Evolutionary conservation across 202 grass and related monocot species (phyloP).

Genomic region (Panicum virgatum): DNA sequence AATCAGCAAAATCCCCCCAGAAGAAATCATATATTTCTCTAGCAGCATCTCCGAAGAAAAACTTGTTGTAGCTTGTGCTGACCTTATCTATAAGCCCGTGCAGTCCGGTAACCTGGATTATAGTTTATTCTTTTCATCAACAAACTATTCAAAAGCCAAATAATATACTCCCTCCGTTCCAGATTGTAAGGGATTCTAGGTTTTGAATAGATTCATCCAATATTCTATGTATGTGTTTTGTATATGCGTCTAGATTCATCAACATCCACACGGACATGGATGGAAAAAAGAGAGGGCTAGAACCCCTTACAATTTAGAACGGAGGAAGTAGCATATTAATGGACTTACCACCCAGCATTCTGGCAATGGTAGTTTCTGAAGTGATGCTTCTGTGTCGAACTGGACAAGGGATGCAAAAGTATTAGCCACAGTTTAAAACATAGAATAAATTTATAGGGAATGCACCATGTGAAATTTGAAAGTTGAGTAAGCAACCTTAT

Average conservation of each 20-base stretch:
- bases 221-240: no score
- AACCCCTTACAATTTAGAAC: no score
- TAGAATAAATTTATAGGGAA: conserved; percentile 20
- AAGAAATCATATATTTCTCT: conserved; percentile 99
- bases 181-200: no score
- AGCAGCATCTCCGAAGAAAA: conserved; percentile 97
- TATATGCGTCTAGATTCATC: no score
- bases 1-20: conserved; percentile 97
- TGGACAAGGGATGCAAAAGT: conserved; percentile 44
- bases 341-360: conserved; percentile 97
- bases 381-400: conserved; percentile 75
- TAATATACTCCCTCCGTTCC: no score
- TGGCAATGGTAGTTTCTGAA: conserved; percentile 74
- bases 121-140: conserved; percentile 37
- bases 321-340: conserved; percentile 20
- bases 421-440: conserved; percentile 37
- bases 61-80: conserved; percentile 87
- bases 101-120: conserved; percentile 83
- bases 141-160: conserved; percentile 35
- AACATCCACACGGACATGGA: no score
- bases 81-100: conserved; percentile 86
- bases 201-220: no score
- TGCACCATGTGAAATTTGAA: conserved; percentile 10
- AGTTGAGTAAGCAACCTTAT: conserved; percentile 56
- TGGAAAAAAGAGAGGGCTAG: no score